Percentiles rank a stretch among this genome's conserved stretches.
Conservation (phyloP, 2,329 filamentous ascomycete species). For the Stenocarpella maydis region DNA sequence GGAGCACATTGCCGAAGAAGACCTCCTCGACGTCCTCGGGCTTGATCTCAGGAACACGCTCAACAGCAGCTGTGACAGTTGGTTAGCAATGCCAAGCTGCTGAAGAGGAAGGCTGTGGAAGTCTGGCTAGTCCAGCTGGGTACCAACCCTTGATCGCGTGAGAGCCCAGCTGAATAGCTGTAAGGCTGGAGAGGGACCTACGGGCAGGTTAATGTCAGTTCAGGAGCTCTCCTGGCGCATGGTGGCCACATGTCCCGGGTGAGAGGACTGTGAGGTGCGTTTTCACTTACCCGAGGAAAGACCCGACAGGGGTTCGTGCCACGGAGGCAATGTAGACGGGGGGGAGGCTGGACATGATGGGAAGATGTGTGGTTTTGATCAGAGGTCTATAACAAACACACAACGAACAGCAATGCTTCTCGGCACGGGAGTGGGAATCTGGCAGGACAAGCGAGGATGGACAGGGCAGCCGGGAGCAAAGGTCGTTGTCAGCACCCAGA, state of each 20-base stretch:
- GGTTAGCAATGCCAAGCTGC: slow-evolving; percentile 32
- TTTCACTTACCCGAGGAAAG: slow-evolving; percentile 84
- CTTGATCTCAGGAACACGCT: slow-evolving; percentile 86
- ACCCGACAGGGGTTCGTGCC: slow-evolving; percentile 89
- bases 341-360: slow-evolving; percentile 79
- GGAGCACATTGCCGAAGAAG: slow-evolving; percentile 97
- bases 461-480: background rate
- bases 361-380: slow-evolving; percentile 24
- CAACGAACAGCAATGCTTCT: slow-evolving; percentile 3
- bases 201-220: slow-evolving; percentile 37
- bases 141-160: slow-evolving; percentile 88
- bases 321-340: slow-evolving; percentile 96
- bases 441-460: background rate
- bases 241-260: background rate
- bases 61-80: slow-evolving; percentile 70
- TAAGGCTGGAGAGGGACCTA: slow-evolving; percentile 88
- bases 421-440: slow-evolving; percentile 1
- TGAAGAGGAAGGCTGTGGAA: background rate
- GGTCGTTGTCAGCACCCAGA: slow-evolving; percentile 14
- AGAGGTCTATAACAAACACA: slow-evolving; percentile 16
- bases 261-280: slow-evolving; percentile 16
- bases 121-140: background rate
- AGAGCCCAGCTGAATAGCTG: slow-evolving; percentile 84
- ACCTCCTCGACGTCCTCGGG: slow-evolving; percentile 92
- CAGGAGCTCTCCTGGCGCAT: slow-evolving; percentile 17